These are phyloP conservation scores for Clathrospora elynae DNA, from an alignment of 2,329 filamentous ascomycete genomes.

Conservation along the genomic window DNA sequence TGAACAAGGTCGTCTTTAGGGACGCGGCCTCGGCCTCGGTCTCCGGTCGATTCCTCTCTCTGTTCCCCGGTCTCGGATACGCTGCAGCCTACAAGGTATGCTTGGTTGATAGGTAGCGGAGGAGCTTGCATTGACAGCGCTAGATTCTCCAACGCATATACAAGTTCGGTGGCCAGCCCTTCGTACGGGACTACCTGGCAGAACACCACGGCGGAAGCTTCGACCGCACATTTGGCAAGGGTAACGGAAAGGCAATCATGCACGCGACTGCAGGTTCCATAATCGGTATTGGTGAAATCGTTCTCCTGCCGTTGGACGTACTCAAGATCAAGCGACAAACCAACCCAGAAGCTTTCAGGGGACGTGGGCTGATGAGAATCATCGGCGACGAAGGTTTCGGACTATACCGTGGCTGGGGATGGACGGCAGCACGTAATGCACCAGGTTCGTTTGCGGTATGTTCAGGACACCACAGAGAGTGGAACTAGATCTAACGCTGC, in stretches of 20 bases:
- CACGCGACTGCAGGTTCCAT: conserved; percentile 93
- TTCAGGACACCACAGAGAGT: conserved; percentile 24
- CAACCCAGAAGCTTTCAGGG: conserved; percentile 96
- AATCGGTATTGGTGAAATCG: conserved; percentile 96
- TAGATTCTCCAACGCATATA: conserved; percentile 91
- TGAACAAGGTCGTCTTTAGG: conserved; percentile 94
- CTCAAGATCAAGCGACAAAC: conserved; percentile 99
- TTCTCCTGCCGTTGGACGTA: conserved; percentile 92
- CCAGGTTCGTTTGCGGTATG: conserved; percentile 94
- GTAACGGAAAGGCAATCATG: conserved; percentile 97
- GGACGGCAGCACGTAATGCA: conserved; percentile 96
- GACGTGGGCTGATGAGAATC: conserved; percentile 87
- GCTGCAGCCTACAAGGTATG: conserved; percentile 92
- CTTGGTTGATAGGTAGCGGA: not conserved
- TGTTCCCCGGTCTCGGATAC: conserved; percentile 96
- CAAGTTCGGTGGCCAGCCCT: conserved; percentile 97
- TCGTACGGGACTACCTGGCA: conserved; percentile 86
- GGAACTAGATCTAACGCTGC: conserved; percentile 21
- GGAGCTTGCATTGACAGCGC: conserved; percentile 16
- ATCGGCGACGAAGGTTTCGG: conserved; percentile 93
- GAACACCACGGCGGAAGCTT: conserved; percentile 81
- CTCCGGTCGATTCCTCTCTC: conserved; percentile 83
- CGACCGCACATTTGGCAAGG: conserved; percentile 88
- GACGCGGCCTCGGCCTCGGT: conserved; percentile 76
- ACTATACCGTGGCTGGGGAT: conserved; percentile 93